phyloP scores from a whole-genome alignment of 1,139 yeast species.

The Pichia sp. region DNA sequence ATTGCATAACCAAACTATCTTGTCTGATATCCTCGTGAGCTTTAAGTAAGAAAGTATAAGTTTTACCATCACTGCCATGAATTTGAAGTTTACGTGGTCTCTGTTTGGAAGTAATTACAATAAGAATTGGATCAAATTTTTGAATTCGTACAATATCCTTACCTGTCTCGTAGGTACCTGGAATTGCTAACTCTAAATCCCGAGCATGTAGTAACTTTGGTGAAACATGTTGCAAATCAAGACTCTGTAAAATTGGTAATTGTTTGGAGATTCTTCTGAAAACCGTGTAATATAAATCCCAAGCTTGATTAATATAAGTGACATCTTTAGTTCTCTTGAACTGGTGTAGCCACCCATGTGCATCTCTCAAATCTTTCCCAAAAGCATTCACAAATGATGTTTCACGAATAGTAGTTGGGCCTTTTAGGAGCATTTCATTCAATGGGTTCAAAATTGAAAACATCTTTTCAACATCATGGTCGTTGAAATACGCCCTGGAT shows the following conservation, averaged over 20 bases:
- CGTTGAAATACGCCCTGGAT: constrained; percentile 87
- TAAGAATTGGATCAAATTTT: constrained; percentile 71
- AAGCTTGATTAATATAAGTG: constrained; percentile 88
- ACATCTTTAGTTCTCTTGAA: constrained; percentile 79
- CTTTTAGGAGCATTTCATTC: constrained; percentile 72
- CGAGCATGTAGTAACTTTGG: constrained; percentile 77
- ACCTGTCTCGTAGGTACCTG: constrained; percentile 89
- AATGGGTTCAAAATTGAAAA: constrained; percentile 84
- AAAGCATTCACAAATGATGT: constrained; percentile 89
- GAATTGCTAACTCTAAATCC: constrained; percentile 81
- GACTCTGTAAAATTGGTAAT: constrained; percentile 75
- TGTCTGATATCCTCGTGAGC: constrained; percentile 99
- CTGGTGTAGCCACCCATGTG: constrained; percentile 87
- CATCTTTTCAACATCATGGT: constrained; percentile 92
- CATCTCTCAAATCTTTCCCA: constrained; percentile 89
- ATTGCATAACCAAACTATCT: constrained; percentile 95
- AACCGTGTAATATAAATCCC: constrained; percentile 94
- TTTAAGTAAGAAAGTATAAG: constrained; percentile 71
- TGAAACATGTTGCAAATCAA: constrained; percentile 89
- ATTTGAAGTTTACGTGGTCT: constrained; percentile 81
- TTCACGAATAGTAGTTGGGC: constrained; percentile 91
- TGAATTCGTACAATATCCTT: constrained; percentile 67
- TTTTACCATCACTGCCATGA: constrained; percentile 87
- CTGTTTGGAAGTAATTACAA: constrained; percentile 93
- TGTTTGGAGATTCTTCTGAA: constrained; percentile 88